Percentiles rank a stretch among this genome's conserved stretches.
Conservation (phyloP, 2,329 filamentous ascomycete genomes). For the Fusarium beomiforme region DNA sequence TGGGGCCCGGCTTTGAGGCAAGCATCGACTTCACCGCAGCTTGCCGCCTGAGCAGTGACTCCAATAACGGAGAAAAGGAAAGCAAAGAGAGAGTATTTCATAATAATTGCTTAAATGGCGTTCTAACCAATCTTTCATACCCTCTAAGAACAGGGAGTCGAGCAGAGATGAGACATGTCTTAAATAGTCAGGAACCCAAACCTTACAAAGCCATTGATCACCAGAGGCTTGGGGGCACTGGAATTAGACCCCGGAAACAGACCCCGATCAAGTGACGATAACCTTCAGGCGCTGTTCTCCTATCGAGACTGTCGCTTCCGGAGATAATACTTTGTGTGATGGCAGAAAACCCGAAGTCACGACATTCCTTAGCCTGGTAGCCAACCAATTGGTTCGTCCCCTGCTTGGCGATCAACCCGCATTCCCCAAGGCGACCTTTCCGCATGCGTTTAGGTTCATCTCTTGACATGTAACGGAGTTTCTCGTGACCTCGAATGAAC, state of each 20-base stretch:
- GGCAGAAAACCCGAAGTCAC: background rate
- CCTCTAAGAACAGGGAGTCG: rapidly evolving
- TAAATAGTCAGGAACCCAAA: background rate
- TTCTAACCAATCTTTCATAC: background rate
- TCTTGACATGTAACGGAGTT: background rate
- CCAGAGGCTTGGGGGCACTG: background rate
- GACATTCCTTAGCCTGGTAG: background rate
- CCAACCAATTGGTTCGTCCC: background rate
- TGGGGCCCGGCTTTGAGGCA: conserved; percentile 16
- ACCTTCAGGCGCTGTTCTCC: background rate
- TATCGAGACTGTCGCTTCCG: background rate
- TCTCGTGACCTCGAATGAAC: rapidly evolving
- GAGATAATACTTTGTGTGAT: background rate
- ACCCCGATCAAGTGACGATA: background rate
- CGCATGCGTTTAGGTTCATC: background rate
- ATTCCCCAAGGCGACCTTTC: background rate
- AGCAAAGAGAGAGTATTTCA: conserved; percentile 8
- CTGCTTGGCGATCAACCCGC: background rate
- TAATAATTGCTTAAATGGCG: background rate
- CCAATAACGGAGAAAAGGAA: background rate
- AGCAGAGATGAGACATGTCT: background rate
- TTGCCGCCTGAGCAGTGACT: conserved; percentile 5
- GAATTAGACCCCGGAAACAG: no score
- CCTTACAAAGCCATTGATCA: background rate
- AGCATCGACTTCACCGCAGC: background rate